These are phyloP conservation scores for Eucommia ulmoides DNA, from an alignment of 257 asterid species.

Conservation along the genomic window DNA sequence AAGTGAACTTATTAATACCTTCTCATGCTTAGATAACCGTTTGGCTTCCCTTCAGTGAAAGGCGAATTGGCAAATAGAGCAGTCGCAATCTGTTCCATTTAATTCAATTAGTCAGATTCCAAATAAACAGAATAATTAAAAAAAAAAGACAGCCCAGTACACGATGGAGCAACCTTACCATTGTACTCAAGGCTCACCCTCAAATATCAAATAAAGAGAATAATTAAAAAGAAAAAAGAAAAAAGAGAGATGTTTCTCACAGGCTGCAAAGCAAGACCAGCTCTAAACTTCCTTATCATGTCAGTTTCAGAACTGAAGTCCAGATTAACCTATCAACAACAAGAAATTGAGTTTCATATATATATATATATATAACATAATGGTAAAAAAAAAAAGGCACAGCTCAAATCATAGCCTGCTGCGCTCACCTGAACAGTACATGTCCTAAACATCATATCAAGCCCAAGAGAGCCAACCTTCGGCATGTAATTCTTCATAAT, in stretches of 20 bases:
- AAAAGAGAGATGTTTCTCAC: constrained; percentile 36
- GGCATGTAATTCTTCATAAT: constrained; percentile 96
- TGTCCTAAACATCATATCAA: constrained; percentile 91
- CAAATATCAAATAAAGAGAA: constrained; percentile 17
- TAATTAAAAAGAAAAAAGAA: constrained; percentile 1
- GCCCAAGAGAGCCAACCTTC: constrained; percentile 95
- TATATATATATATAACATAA: neutral
- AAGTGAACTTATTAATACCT: constrained; percentile 34
- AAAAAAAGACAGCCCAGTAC: no score
- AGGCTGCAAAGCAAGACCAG: constrained; percentile 93
- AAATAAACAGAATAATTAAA: constrained; percentile 7
- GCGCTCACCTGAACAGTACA: constrained; percentile 88
- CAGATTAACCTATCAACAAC: constrained; percentile 67
- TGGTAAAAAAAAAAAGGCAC: neutral
- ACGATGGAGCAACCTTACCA: no score
- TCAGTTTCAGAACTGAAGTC: constrained; percentile 94
- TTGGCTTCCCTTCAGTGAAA: constrained; percentile 92
- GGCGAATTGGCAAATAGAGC: constrained; percentile 97
- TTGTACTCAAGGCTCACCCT: no score
- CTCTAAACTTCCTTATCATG: constrained; percentile 92
- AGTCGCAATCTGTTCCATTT: constrained; percentile 75
- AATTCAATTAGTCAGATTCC: constrained; percentile 19
- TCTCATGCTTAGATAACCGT: constrained; percentile 94
- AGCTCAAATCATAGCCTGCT: no score
- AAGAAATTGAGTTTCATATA: neutral